Base-by-base conservation (phyloP, 371 early-diverging fungal species). In the Vittaforma corneae region DNA sequence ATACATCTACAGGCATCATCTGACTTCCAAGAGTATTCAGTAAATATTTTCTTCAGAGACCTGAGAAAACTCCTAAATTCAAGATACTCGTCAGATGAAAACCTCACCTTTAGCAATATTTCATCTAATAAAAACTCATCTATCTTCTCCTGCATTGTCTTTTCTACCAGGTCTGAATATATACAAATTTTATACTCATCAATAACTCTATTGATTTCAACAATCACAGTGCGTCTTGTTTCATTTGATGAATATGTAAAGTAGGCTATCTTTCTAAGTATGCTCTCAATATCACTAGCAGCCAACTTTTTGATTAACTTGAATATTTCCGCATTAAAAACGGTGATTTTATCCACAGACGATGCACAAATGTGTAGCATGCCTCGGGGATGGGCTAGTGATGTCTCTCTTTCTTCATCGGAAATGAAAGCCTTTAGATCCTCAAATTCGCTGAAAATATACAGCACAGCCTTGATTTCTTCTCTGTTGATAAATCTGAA, bases 401-500 rank as follows among this genome's bases (percentile, higher is more conserved):
- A 32, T 24, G 68, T 20, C 30, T 62, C 70, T 2, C 24, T 52
- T 35, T 68, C 65, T 22, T 59, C 40, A 5, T 56, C 65, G 4
- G 28, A 1, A 40, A 71, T n/a, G 52, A 47, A 65, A 6, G 35
- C 38, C 47, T 70, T 71, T 16, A 68, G 55, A 11, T 61, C 57
- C 42, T 68, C 71, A 51, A 67, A 40, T 38, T 70, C 57, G 18
- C 57, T 50, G 46, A 42, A 71, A 20, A 71, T n/a, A 28, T 30
- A 59, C 18, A 67, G 64, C 1, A 70, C 22, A 6, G 65, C 60
- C 2, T 46, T 18, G 29, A 75, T 68, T 57, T 75, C 75, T 40
- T 71, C 47, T 44, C 69, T 62, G 28, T 68, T 69, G 20, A 68
- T 59, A 52, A 60, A 75, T 24, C 67, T 66, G 14, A 75, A 47